Base-by-base conservation (phyloP, 805 yeast genomes). In the Henningerozyma blattae region DNA sequence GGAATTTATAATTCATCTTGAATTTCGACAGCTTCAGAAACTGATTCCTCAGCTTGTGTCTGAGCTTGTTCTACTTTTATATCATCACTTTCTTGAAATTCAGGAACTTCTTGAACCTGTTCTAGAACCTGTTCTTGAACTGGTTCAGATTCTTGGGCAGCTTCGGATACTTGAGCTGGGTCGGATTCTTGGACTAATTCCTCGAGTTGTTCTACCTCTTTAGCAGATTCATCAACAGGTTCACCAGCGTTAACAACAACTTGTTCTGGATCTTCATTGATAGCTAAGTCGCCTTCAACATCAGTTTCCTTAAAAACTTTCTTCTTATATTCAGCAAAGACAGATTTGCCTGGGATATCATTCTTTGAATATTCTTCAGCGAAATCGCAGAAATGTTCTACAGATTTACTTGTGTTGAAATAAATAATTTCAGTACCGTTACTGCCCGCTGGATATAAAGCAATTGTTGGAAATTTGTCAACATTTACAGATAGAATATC, bases 401-500 rank as follows among this genome's bases (percentile, higher is more conserved):
- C 61, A 36, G 78, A 77, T 70, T 97, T 83, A 32, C 68, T 63
- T 41, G 84, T 82, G 36, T 67, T 64, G 65, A 65, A 85, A 26
- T 65, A 61, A 39, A 85, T 58, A 37, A 89, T 86, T 40, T 68
- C 66, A 30, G 71, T 58, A 24, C 27, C 27, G 56, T 77, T 72
- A 52, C 76, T 73, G 42, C 82, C 81, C 43, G 95, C 97, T 52
- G 95, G 95, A 70, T 77, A 91, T 38, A 89, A 69, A 56, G 82
- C 68, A 47, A 91, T 66, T 37, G 97, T 89, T 62, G 98, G 98
- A 72, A 83, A 91, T 36, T 97, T 96, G 42, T 72, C 65, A 48
- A 91, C 77, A 31, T 73, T 76, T 42, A 82, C 79, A 37, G 74
- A 78, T 17, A 33, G 39, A 41, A 89, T 84, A 58, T 91, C 98